Conservation (phyloP, 2,329 filamentous ascomycete species). For the Diaporthe longicolla region DNA sequence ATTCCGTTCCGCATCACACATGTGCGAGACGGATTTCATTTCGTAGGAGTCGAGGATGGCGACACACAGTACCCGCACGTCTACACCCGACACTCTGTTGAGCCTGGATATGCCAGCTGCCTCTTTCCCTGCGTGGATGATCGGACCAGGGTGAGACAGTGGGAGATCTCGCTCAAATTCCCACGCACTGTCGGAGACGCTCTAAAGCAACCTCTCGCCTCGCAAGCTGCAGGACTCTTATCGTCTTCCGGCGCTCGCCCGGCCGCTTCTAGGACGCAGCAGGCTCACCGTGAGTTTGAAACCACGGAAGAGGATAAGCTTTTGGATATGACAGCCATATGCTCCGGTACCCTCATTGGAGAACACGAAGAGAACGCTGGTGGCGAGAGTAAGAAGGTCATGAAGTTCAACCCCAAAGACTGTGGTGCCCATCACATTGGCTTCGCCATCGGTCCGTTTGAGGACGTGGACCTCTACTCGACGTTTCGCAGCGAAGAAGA, state of each 20-base stretch:
- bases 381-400: slow-evolving; percentile 87
- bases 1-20: slow-evolving; percentile 84
- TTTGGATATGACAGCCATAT: slow-evolving; percentile 90
- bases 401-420: slow-evolving; percentile 83
- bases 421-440: slow-evolving; percentile 90
- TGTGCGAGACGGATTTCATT: slow-evolving; percentile 90
- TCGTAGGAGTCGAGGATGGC: slow-evolving; percentile 85
- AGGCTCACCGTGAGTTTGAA: slow-evolving; percentile 54
- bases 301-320: slow-evolving; percentile 85
- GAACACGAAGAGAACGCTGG: slow-evolving; percentile 84
- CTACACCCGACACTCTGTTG: slow-evolving; percentile 86
- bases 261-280: slow-evolving; percentile 55
- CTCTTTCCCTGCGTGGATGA: slow-evolving; percentile 97
- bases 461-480: slow-evolving; percentile 87
- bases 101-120: slow-evolving; percentile 84
- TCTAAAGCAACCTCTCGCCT: slow-evolving; percentile 63
- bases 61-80: slow-evolving; percentile 91
- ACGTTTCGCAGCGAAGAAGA: slow-evolving; percentile 92
- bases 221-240: slow-evolving; percentile 50
- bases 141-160: slow-evolving; percentile 79
- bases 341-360: slow-evolving; percentile 89
- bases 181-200: slow-evolving; percentile 89
- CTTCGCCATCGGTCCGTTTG: slow-evolving; percentile 94
- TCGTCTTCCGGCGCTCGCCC: slow-evolving; percentile 46
- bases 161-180: slow-evolving; percentile 90